These are phyloP conservation scores for Hypoxylon rickii DNA, from an alignment of 495 filamentous ascomycete genomes.

Conservation along the genomic window DNA sequence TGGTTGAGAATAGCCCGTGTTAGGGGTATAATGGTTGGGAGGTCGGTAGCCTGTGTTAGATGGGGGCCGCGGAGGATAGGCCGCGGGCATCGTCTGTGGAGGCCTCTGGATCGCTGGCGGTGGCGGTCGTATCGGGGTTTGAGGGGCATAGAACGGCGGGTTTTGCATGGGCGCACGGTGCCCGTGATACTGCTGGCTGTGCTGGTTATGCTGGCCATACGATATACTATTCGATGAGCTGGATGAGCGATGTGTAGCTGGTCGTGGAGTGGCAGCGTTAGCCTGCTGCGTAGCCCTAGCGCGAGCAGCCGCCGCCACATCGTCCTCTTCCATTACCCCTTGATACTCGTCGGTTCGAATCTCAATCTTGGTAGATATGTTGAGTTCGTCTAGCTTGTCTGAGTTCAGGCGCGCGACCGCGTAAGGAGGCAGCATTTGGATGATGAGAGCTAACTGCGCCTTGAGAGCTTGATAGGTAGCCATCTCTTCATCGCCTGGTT, in stretches of 20 bases:
- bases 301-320: conserved; percentile 51
- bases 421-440: conserved; percentile 79
- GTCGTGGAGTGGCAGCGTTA: conserved; percentile 40
- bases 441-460: conserved; percentile 70
- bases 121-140: conserved; percentile 46
- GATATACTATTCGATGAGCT: conserved; percentile 43
- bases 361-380: conserved; percentile 80
- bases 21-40: conserved; percentile 32
- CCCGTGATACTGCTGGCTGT: conserved; percentile 44
- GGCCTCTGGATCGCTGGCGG: conserved; percentile 33
- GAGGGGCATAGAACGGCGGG: conserved; percentile 45
- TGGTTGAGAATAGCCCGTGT: conserved; percentile 38
- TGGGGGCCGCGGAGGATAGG: conserved; percentile 38
- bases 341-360: conserved; percentile 70
- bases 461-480: conserved; percentile 76
- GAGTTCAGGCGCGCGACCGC: conserved; percentile 84
- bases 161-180: conserved; percentile 46
- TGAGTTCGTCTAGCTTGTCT: conserved; percentile 78
- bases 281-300: conserved; percentile 46
- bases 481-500: conserved; percentile 66
- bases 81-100: conserved; percentile 36
- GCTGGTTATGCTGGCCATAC: conserved; percentile 44
- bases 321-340: conserved; percentile 88
- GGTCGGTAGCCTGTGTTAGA: conserved; percentile 36
- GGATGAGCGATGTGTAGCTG: conserved; percentile 42